These are phyloP conservation scores for Dioscorea alata DNA, from an alignment of 106 monocot species.

Conservation along the genomic window DNA sequence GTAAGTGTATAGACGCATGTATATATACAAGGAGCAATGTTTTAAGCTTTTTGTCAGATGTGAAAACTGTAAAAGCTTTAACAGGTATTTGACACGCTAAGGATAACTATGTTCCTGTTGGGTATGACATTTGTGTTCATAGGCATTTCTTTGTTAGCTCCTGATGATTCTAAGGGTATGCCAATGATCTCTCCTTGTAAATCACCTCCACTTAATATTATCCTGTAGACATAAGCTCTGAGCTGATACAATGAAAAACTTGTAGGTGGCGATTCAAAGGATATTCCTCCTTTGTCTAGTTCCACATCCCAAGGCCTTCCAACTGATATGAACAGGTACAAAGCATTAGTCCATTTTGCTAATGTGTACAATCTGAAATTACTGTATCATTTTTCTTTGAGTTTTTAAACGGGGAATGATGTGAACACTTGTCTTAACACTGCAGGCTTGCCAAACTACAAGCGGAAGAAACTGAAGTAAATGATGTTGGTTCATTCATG, in stretches of 20 bases:
- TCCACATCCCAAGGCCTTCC: constrained; percentile 33
- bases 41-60: not conserved
- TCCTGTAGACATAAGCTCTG: not conserved
- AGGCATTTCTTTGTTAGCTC: constrained; percentile 91
- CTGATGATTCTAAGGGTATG: constrained; percentile 79
- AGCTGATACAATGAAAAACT: constrained; percentile 9
- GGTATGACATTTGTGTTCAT: constrained; percentile 89
- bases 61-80: constrained; percentile 7
- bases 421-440: not conserved
- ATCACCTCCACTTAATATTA: not conserved
- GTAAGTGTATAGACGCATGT: constrained; percentile 22
- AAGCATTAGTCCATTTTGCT: not conserved
- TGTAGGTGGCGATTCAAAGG: constrained; percentile 46
- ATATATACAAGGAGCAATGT: not conserved
- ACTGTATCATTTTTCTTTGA: not conserved
- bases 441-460: constrained; percentile 40
- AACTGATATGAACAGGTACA: constrained; percentile 53
- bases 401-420: not conserved
- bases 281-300: constrained; percentile 25
- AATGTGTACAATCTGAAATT: not conserved
- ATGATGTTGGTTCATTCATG: constrained; percentile 30
- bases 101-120: constrained; percentile 77
- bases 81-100: constrained; percentile 70
- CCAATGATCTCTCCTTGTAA: constrained; percentile 1
- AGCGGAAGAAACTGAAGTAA: constrained; percentile 38